These are phyloP conservation scores for Bryopsis sp. DNA, from an alignment of 139 green algal species.

Conservation along the genomic window DNA sequence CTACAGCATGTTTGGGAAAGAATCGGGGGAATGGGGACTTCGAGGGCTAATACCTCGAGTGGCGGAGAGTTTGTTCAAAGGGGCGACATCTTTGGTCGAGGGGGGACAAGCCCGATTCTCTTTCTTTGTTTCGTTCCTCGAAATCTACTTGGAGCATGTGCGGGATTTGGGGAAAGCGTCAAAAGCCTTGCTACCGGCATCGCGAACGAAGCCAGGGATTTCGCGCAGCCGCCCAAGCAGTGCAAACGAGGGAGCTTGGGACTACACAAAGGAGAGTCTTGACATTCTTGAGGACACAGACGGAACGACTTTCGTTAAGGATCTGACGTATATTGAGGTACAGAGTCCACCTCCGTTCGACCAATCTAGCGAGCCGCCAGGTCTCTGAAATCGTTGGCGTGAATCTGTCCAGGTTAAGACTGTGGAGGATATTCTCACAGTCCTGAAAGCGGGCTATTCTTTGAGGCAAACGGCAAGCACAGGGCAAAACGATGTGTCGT, in stretches of 20 bases:
- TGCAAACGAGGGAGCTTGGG: no score
- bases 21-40: conserved; percentile 6
- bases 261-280: conserved; percentile 20
- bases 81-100: not conserved
- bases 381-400: no score
- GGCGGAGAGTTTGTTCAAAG: conserved; percentile 24
- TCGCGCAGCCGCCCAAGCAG: conserved; percentile 7
- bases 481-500: conserved; percentile 29
- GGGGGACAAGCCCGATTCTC: not conserved
- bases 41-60: conserved; percentile 29
- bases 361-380: no score
- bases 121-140: conserved; percentile 29
- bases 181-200: not conserved
- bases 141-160: conserved; percentile 44
- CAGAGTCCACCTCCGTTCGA: no score
- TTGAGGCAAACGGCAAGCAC: conserved; percentile 25
- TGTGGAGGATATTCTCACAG: conserved; percentile 21
- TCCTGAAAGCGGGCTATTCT: conserved; percentile 24
- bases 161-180: conserved; percentile 19
- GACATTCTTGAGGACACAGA: conserved; percentile 38
- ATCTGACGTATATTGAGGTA: conserved; percentile 35
- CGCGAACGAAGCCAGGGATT: not conserved
- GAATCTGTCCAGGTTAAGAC: conserved; percentile 22
- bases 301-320: conserved; percentile 32
- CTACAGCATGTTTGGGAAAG: conserved; percentile 31